Conservation (phyloP, 2,329 filamentous ascomycete species). For the Xylaria sp. region DNA sequence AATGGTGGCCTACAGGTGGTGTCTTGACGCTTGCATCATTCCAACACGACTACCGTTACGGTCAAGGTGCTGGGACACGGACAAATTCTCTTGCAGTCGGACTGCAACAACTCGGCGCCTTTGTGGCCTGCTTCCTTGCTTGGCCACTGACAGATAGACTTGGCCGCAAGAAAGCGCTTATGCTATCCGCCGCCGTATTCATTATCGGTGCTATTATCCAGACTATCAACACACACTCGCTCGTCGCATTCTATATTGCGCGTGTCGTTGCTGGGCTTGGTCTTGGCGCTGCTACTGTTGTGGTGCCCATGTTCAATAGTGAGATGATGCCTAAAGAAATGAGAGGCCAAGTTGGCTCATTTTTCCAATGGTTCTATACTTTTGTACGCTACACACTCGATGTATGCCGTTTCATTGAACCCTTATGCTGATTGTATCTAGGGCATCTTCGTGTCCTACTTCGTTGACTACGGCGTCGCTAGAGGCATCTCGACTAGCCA, state of each 20-base stretch:
- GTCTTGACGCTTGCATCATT: conserved; percentile 48
- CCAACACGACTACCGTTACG: conserved; percentile 47
- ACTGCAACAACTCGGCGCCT: conserved; percentile 49
- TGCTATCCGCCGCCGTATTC: conserved; percentile 56
- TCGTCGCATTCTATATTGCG: conserved; percentile 49
- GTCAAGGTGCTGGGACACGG: conserved; percentile 39
- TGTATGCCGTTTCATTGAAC: neutral
- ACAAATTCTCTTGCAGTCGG: conserved; percentile 48
- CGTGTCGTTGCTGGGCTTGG: conserved; percentile 49
- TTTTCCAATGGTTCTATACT: conserved; percentile 62
- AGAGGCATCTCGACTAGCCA: conserved; percentile 47
- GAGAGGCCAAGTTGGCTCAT: conserved; percentile 59
- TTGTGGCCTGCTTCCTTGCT: conserved; percentile 49
- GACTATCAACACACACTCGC: conserved; percentile 55
- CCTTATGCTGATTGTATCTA: conserved; percentile 10
- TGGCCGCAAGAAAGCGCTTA: conserved; percentile 47
- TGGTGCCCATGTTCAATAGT: conserved; percentile 54
- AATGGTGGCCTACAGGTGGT: conserved; percentile 43
- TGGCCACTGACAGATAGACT: conserved; percentile 49
- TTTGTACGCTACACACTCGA: conserved; percentile 35
- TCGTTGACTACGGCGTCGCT: conserved; percentile 61
- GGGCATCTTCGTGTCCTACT: conserved; percentile 63
- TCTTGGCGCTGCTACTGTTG: conserved; percentile 49
- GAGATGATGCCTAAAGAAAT: conserved; percentile 57
- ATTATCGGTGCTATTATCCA: conserved; percentile 56